Base-by-base conservation (phyloP, 2,329 filamentous ascomycete species). In the Pseudonectria foliicola region DNA sequence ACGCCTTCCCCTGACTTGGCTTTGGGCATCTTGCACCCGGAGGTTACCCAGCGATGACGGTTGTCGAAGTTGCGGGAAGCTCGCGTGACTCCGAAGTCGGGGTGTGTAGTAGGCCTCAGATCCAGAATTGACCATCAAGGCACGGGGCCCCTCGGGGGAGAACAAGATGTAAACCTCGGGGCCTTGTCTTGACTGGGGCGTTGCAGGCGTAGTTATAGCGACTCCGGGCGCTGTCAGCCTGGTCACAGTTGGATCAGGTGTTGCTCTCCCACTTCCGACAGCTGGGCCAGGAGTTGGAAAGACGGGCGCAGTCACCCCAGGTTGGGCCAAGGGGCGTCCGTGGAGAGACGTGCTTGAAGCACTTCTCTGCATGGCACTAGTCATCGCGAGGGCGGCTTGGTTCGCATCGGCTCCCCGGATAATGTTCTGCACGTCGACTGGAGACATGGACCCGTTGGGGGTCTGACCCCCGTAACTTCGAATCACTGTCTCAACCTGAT, bases 161-260 rank as follows among this genome's bases (percentile, higher is more conserved):
- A 68, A 73, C 6, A 82, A 52, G 15, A 82, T 70, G 44, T 80
- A 81, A 2, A 80, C 72, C 39, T 75, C 70, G 0, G 68, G 62
- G 2, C 52, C 55, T 15, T 59, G 59, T 23, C 52, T 52, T 13
- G 54, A 31, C 42, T 43, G 42, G 33, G 39, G 39, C 34, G 33
- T 43, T 36, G 31, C 34, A 24, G 43, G 38, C 10, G 52, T 39
- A 24, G 50, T 34, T n/a, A 49, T 31, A 29, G 43, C 54, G 38
- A 52, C 55, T 26, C 52, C 42, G 33, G 47, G 51, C 16, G 52
- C 57, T 10, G 46, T 45, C 13, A 61, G 55, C 45, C 67, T 60
- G 12, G 38, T 35, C 4, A 47, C 46, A 1, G 29, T 31, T 10
- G 52, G 54, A 40, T 73, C 68, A 3, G 71, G 70, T 6, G 68